phyloP scores from a whole-genome alignment of 768 basidiomycete genomes.

The Daedaleopsis sinensis region DNA sequence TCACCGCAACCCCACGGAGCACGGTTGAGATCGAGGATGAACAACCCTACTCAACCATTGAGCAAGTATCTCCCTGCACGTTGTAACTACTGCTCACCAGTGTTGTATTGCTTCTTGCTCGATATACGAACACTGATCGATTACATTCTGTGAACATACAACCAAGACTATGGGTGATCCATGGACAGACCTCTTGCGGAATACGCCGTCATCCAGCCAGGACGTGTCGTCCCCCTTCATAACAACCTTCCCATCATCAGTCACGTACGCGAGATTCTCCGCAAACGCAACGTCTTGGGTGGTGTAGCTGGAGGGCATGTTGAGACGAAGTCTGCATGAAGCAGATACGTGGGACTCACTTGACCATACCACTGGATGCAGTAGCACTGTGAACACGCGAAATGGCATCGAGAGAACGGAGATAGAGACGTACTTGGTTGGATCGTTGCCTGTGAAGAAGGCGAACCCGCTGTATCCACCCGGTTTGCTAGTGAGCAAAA shows the following conservation, averaged over 20 bases:
- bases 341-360: constrained; percentile 44
- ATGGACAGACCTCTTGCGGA: constrained; percentile 61
- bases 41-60: constrained; percentile 47
- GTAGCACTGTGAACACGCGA: constrained; percentile 20
- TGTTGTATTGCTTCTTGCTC: constrained; percentile 62
- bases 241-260: constrained; percentile 59
- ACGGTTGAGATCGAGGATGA: constrained; percentile 80
- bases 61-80: neutral
- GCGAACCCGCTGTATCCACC: constrained; percentile 46
- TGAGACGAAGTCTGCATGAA: neutral
- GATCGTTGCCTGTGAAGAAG: constrained; percentile 65
- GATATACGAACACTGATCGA: constrained; percentile 74
- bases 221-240: constrained; percentile 80
- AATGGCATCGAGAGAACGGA: constrained; percentile 6
- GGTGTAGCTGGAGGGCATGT: constrained; percentile 54
- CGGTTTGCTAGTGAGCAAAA: neutral
- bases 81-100: constrained; percentile 36
- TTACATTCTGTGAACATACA: neutral
- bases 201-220: constrained; percentile 51
- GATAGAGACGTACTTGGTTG: constrained; percentile 57
- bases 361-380: constrained; percentile 64
- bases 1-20: constrained; percentile 90
- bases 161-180: neutral
- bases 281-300: constrained; percentile 55
- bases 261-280: constrained; percentile 57